Evolutionary conservation across 345 rosid genomes (phyloP).

Genomic region (Aquilaria yunnanensis): DNA sequence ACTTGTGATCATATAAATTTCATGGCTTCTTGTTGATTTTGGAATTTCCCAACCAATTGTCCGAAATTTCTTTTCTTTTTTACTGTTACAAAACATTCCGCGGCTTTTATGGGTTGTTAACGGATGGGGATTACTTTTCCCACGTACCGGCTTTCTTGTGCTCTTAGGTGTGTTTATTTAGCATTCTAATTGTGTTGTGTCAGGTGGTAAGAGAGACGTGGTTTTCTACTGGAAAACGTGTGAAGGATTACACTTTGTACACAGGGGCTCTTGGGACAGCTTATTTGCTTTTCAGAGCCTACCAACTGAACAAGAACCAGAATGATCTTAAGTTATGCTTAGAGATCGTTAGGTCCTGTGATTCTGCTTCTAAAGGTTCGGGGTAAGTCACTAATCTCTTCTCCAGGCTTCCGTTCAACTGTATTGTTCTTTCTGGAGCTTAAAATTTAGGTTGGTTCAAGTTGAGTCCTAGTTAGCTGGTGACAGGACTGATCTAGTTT

Average conservation of each 20-base stretch:
- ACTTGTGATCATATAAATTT: background rate
- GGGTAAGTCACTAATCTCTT: conserved; percentile 25
- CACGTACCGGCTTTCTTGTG: background rate
- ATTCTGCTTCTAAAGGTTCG: conserved; percentile 49
- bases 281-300: conserved; percentile 48
- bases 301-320: conserved; percentile 35
- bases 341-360: conserved; percentile 53
- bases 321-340: conserved; percentile 50
- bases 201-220: conserved; percentile 61
- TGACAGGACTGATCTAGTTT: background rate
- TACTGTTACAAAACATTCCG: too few relatives aligned
- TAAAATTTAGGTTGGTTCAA: background rate
- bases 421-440: background rate
- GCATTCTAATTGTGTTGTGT: conserved; percentile 9
- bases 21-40: conserved; percentile 1
- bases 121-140: too few relatives aligned
- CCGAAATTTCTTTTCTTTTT: background rate
- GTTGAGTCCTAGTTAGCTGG: background rate
- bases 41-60: background rate
- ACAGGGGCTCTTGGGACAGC: conserved; percentile 66
- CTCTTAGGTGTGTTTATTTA: background rate
- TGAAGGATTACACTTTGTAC: conserved; percentile 48
- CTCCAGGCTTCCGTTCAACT: background rate
- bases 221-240: conserved; percentile 35
- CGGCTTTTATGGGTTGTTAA: too few relatives aligned